Evolutionary conservation across 148 eudicot species (phyloP).

Genomic region (Rhododendron mucronatum): DNA sequence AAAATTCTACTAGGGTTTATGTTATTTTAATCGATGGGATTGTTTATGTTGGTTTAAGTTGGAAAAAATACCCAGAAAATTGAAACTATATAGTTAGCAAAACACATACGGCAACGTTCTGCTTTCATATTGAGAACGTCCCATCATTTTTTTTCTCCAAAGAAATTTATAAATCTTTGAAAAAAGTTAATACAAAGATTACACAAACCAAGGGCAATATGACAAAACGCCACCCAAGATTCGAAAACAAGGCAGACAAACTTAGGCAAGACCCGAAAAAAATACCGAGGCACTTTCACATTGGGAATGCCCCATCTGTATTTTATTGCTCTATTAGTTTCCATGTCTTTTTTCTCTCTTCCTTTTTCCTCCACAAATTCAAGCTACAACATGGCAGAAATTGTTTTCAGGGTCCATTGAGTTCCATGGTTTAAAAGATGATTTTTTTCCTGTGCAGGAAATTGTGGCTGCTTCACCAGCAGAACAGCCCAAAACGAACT

Average conservation of each 20-base stretch:
- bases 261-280: no score
- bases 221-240: not conserved
- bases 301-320: not conserved
- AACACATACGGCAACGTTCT: no score
- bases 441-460: slow-evolving; percentile 12
- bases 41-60: no score
- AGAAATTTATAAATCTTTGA: no score
- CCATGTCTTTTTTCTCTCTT: not conserved
- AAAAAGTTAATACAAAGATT: no score
- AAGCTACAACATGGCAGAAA: not conserved
- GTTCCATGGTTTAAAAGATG: not conserved
- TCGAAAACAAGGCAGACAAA: not conserved
- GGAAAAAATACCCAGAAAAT: no score
- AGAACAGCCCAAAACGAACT: not conserved
- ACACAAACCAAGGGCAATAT: not conserved
- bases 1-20: no score
- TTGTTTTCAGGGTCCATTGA: not conserved
- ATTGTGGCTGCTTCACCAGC: not conserved
- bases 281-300: no score
- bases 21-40: no score
- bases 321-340: not conserved
- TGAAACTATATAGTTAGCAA: no score
- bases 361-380: not conserved
- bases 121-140: no score
- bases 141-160: no score